Base-by-base conservation (phyloP, 2,329 filamentous ascomycete genomes). In the Corynespora cassiicola region DNA sequence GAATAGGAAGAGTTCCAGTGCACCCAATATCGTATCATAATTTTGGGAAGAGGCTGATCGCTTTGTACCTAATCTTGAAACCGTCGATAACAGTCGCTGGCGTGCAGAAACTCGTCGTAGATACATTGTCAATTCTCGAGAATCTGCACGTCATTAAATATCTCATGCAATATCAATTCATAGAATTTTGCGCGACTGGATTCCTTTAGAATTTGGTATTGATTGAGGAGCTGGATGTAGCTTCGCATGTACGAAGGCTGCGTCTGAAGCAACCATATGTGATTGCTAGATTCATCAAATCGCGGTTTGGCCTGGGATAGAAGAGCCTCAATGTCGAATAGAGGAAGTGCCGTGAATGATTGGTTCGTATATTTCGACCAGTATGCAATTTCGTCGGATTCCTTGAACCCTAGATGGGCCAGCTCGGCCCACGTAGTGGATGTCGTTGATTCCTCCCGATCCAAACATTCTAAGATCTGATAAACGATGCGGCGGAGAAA, bases 251-350 rank as follows among this genome's bases (percentile, higher is more conserved):
- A 54, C 3, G 38, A 28, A 4, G 47, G 36, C 16, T 56, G 57
- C 0, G 50, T 61, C 35, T 64, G 60, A 3, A 60, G 21, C 2
- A 56, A 38, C 40, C 43, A 51, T 2, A 59, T 29, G n/a, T 58
- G 50, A 29, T 64, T 54, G 1, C 25, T 28, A 3, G 44, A 50
- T 8, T 50, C 49, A 3, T 47, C 33, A 5, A 52, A 24, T n/a
- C 52, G 31, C 1, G 40, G 23, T 15, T 41, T 26, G 3, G 50
- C 42, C 2, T 34, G 9, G 1, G 50, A 32, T 2, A 52, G n/a
- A 5, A 57, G 12, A 7, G 20, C 10, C 6, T 45, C 21, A 7
- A 54, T 17, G 25, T 57, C 31, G 22, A 61, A 36, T 6, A 7
- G n/a, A 0, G 47, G 50, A 4, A 52, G 55, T 1, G 23, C 29